Evolutionary conservation across 345 rosid genomes (phyloP).

Genomic region (Litchi chinensis): DNA sequence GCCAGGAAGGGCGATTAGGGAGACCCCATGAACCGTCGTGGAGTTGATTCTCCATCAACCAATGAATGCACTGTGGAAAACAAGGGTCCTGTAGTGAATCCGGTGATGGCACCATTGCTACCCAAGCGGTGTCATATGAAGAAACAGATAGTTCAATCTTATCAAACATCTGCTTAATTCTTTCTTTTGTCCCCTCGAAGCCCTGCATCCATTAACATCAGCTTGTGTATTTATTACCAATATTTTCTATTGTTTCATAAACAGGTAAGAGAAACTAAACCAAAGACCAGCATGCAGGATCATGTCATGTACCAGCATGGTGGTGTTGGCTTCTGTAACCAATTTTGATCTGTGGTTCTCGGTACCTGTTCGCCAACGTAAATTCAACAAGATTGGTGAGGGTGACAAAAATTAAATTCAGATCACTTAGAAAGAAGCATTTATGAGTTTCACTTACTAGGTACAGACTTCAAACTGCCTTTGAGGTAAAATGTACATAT

Average conservation of each 20-base stretch:
- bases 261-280: neutral
- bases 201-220: conserved; percentile 32
- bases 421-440: neutral
- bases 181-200: conserved; percentile 50
- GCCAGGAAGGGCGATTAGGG: conserved; percentile 38
- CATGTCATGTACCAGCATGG: conserved; percentile 39
- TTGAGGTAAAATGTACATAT: neutral
- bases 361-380: conserved; percentile 35
- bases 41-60: conserved; percentile 80
- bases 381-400: neutral
- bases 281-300: neutral
- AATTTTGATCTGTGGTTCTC: conserved; percentile 28
- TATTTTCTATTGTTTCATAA: neutral
- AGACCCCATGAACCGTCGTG: conserved; percentile 89
- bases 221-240: neutral
- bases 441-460: neutral
- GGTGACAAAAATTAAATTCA: neutral
- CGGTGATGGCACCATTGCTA: conserved; percentile 81
- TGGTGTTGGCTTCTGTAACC: conserved; percentile 23
- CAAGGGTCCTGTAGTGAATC: conserved; percentile 46
- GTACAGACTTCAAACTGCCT: neutral
- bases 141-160: conserved; percentile 68
- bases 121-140: conserved; percentile 90
- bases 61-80: conserved; percentile 68
- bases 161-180: conserved; percentile 59